Evolutionary conservation across 306 rosid species (phyloP).

Genomic region (Heteromeles arbutifolia): DNA sequence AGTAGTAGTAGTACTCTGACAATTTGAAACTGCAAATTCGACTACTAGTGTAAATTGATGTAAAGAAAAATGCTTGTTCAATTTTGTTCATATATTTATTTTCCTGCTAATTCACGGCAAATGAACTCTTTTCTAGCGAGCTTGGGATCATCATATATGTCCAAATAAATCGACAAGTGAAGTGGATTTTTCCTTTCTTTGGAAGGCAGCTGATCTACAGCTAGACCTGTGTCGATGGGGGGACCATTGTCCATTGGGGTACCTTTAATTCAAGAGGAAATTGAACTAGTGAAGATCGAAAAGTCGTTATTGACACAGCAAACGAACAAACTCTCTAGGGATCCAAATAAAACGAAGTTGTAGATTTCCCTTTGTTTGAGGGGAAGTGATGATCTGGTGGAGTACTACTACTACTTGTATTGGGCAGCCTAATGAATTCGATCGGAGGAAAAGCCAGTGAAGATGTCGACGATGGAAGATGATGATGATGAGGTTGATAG

Average conservation of each 20-base stretch:
- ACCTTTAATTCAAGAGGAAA: neutral
- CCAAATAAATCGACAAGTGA: neutral
- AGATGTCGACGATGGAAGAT: slow-evolving; percentile 17
- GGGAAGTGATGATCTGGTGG: slow-evolving; percentile 22
- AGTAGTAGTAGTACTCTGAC: neutral
- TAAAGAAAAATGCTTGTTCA: neutral
- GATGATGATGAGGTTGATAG: neutral
- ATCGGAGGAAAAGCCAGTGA: slow-evolving; percentile 4
- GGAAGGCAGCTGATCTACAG: neutral
- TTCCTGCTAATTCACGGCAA: neutral
- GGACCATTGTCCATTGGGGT: neutral
- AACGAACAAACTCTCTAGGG: slow-evolving; percentile 33
- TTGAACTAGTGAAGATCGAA: neutral
- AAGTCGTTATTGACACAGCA: neutral
- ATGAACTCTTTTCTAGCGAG: neutral
- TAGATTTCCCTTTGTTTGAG: slow-evolving; percentile 42
- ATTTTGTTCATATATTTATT: neutral
- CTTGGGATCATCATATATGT: neutral
- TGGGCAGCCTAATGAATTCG: slow-evolving; percentile 31
- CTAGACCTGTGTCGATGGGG: neutral
- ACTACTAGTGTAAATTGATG: neutral
- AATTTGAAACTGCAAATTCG: neutral
- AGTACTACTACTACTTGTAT: neutral
- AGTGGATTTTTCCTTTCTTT: neutral
- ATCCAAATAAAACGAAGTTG: slow-evolving; percentile 37